Evolutionary conservation across 2,329 filamentous ascomycete species (phyloP), one percentile per base, ranked within the genome.

Genomic region (Phoma sp.): DNA sequence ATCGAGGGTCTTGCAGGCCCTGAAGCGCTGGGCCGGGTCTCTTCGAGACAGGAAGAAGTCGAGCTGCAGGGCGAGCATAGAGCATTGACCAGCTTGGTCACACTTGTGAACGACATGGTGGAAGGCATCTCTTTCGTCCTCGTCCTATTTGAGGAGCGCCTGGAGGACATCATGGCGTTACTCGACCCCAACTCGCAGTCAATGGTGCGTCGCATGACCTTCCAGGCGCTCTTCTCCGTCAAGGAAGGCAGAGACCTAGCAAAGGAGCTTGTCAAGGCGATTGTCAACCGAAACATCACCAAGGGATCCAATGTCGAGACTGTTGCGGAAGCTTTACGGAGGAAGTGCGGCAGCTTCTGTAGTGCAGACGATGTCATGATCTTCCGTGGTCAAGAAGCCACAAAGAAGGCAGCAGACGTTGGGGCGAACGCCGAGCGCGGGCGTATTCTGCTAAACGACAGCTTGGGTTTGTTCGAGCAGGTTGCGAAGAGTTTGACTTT

Each of bases 231-330:
- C 0, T 98, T 99, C 74, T 90, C 91, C 4, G 87, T 89, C 37
- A 77, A 83, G 6, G 83, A 87, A 17, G 95, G 95, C 29, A 92
- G 92, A 65, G 92, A 96, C 10, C 84, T 98, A 22, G 96, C 94
- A 2, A 97, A 96, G 75, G 85, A 96, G 51, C 82, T 99, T 1
- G 95, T 99, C 52, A 99, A 98, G 75, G 92, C 94, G 0, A 98
- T 99, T 69, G 95, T 99, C 50, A 98, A 98, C 74, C 88, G 93
- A 68, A 99, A 96, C 74, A 99, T 99, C 66, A 90, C 94, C 54
- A 96, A 92, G 69, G 95, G 96, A 9, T 94, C 93, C 4, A 99
- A 98, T 61, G 94, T 99, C 19, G 96, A 99, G 77, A 97, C 93
- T 0, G 92, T 99, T 22, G 94, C 95, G 0, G 95, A 99, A 75